Base-by-base conservation (phyloP, 345 rosid genomes). In the Melaleuca alternifolia region DNA sequence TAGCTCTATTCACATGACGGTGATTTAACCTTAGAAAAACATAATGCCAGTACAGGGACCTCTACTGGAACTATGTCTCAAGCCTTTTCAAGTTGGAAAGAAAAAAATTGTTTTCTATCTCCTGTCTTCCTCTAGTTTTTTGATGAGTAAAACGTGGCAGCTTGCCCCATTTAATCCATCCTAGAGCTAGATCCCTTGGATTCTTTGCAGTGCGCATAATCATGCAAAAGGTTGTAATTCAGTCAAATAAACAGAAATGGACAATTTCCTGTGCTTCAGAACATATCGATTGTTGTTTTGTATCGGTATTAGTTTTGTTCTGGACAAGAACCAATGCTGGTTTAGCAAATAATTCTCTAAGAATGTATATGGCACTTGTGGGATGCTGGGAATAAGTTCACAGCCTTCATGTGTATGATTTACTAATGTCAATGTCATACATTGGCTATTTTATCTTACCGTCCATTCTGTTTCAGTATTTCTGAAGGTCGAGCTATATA, bases 401-500 rank as follows among this genome's bases (percentile, higher is more conserved):
- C 7, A 71, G 46, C 33, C 79, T 71, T 71, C 48, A 20, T 33
- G 84, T 48, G 54, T 82, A 18, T 3, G 37, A 28, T 24, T 82
- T 82, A 46, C 15, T 48, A 24, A 48, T 48, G 33, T 82, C 51
- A 26, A 48, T 71, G 84, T 82, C 54, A 12, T 82, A 48, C 48
- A 15, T 23, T 26, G 54, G 16, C 83, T 84, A 84, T 71, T 88
- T 33, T 33, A 71, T 71, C 79, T 71, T 71, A 71, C 46, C 7
- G 1, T 33, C 10, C 79, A 71, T 85, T 83, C 84, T 53, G 6
- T 84, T 89, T 87, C 93, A 97, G 98, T 90, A 91, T 91, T 62
- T 96, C 95, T 61, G 95, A 92, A 84, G 98, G 94, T 54, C 96
- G 98, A 71, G 98, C 95, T 83, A 84, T 96, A 85, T 94, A 92